Evolutionary conservation across 257 asterid species (phyloP).

Genomic region (Nicotiana paniculata): DNA sequence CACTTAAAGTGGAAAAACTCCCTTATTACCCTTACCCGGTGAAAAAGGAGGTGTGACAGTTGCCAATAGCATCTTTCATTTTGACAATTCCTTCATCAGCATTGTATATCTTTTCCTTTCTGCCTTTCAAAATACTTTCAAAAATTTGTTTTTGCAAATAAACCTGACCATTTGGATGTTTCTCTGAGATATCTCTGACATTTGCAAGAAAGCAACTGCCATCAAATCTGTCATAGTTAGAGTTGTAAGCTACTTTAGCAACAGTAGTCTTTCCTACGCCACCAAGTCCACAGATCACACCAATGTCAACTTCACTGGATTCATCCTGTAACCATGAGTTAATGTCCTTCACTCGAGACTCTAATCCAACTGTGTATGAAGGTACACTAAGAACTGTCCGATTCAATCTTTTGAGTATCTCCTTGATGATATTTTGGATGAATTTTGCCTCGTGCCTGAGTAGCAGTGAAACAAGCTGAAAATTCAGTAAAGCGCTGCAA

Average conservation of each 20-base stretch:
- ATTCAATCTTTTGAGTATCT: slow-evolving; percentile 3
- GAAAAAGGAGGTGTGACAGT: too few relatives aligned
- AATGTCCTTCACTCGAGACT: slow-evolving; percentile 8
- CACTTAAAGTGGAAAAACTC: too few relatives aligned
- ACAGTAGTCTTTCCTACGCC: slow-evolving; percentile 19
- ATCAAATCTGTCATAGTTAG: slow-evolving; percentile 7
- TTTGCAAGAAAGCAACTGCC: slow-evolving; percentile 15
- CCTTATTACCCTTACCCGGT: too few relatives aligned
- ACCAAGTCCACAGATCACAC: slow-evolving; percentile 15
- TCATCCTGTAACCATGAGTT: slow-evolving; percentile 10
- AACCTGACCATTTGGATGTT: slow-evolving; percentile 11
- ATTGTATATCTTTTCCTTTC: slow-evolving; percentile 3
- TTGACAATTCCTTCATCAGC: slow-evolving; percentile 14
- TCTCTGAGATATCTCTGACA: slow-evolving; percentile 8
- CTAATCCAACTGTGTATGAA: slow-evolving; percentile 11
- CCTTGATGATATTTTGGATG: slow-evolving; percentile 14
- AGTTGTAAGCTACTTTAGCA: slow-evolving; percentile 13
- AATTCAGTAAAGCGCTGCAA: background rate
- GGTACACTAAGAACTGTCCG: slow-evolving; percentile 5
- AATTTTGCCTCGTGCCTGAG: slow-evolving; percentile 15
- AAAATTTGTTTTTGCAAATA: slow-evolving; percentile 16
- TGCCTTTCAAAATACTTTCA: slow-evolving; percentile 6
- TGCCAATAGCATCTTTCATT: slow-evolving; percentile 1
- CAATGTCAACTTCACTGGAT: background rate
- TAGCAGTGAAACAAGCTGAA: background rate